phyloP scores from a whole-genome alignment of 2,329 filamentous ascomycete genomes.

The Cryphonectria parasitica region DNA sequence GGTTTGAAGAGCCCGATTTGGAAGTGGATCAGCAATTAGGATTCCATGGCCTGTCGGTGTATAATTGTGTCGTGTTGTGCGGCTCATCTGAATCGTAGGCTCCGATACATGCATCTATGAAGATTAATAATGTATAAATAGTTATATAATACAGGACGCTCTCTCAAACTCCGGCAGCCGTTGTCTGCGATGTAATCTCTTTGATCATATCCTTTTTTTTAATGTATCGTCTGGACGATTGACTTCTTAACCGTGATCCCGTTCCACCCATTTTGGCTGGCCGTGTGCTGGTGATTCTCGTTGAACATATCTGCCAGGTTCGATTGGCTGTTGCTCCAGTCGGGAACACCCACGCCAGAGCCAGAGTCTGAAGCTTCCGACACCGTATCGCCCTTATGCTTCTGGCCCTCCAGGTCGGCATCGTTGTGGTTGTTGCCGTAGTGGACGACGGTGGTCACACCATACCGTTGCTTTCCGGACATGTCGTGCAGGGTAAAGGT shows the following conservation, averaged over 20 bases:
- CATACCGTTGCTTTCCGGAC: background rate
- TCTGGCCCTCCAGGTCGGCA: background rate
- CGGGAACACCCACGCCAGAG: background rate
- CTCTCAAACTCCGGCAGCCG: too few species aligned
- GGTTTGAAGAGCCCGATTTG: too few species aligned
- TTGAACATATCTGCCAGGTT: constrained; percentile 1
- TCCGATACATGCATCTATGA: background rate
- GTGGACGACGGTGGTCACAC: background rate
- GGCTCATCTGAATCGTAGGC: background rate
- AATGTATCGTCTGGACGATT: background rate
- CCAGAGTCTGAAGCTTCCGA: background rate
- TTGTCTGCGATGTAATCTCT: too few species aligned
- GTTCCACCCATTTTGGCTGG: background rate
- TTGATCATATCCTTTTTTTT: too few species aligned
- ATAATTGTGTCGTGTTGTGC: too few species aligned
- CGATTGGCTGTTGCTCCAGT: constrained; percentile 5
- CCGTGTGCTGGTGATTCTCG: background rate
- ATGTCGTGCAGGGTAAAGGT: background rate
- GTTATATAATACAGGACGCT: background rate
- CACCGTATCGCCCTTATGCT: background rate
- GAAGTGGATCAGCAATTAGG: too few species aligned
- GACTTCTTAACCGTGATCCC: background rate
- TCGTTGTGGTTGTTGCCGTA: background rate
- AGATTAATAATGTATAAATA: background rate
- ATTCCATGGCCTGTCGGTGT: too few species aligned